Evolutionary conservation across 2,329 filamentous ascomycete species (phyloP), one percentile per base, ranked within the genome.

Genomic region (Ophiostoma australiae): DNA sequence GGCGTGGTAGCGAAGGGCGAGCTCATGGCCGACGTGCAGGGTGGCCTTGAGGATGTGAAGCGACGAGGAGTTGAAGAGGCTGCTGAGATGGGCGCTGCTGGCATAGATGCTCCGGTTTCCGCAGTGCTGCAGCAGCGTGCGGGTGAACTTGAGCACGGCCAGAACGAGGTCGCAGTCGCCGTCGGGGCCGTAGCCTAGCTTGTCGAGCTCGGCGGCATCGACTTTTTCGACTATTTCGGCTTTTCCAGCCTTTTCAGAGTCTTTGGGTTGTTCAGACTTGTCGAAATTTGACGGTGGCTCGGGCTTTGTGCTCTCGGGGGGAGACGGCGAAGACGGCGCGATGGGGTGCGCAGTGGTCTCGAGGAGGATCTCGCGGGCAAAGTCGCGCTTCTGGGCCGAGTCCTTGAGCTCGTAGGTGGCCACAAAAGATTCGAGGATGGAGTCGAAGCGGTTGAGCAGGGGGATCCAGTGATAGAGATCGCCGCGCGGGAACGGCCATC

Each of bases 401-500:
- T 90, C 86, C 73, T 88, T 87, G 71, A 99, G 84, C 73, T 88
- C 88, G 81, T 99, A 99, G 74, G 88, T 89, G 71, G 87, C 85
- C 79, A 90, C 93, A 79, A 97, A 93, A 55, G 88, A 84, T 76
- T 97, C 92, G 58, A 99, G 83, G 74, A 98, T 89, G 77, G 87
- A 88, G 80, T 99, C 95, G 80, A 99, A 98, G 72, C 93, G 90
- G 80, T 99, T 97, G 72, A 99, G 82, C 33, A 97, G 86, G 37
- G 92, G 90, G 75, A 99, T 97, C 96, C 96, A 99, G 84, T 99
- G 94, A 79, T 98, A 98, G 39, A 98, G 84, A 79, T 99, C 95
- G 73, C 95, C 96, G 79, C 94, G 89, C 55, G 94, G 94, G 77
- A 98, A 97, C 1, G 94, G 93, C 95, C 95, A 99, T 85, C 90